Conservation (phyloP, 116 monocot genomes). For the Zostera marina region DNA sequence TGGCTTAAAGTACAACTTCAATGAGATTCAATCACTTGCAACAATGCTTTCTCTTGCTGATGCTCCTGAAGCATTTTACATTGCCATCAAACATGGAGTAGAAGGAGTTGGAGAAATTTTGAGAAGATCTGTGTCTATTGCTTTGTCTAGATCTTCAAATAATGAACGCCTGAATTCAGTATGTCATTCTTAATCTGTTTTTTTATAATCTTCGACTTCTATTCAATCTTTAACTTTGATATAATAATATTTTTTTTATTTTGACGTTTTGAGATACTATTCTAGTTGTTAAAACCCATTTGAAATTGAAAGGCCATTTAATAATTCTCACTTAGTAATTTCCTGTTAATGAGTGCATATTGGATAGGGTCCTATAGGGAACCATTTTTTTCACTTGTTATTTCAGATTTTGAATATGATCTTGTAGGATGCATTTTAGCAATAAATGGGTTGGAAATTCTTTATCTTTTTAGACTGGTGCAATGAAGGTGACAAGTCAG, state of each 20-base stretch:
- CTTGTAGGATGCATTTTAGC: no score
- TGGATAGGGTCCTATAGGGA: no score
- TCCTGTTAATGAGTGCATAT: no score
- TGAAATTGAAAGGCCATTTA: no score
- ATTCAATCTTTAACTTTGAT: not conserved
- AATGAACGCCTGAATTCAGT: constrained; percentile 62
- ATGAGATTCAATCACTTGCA: constrained; percentile 60
- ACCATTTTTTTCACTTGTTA: no score
- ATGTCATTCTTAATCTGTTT: constrained; percentile 5
- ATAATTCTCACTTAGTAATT: no score
- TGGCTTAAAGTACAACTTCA: constrained; percentile 30
- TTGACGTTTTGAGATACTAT: no score
- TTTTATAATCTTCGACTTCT: not conserved
- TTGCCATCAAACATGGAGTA: constrained; percentile 78
- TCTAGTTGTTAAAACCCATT: no score
- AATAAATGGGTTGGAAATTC: no score
- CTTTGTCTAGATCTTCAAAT: constrained; percentile 48
- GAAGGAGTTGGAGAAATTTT: constrained; percentile 75
- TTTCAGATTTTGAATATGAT: no score
- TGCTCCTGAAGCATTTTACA: constrained; percentile 89
- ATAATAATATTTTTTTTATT: not conserved
- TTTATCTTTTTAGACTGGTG: no score
- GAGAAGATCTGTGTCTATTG: constrained; percentile 43
- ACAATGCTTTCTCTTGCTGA: constrained; percentile 63
- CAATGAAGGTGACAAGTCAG: no score